Evolutionary conservation across 2,329 filamentous ascomycete genomes (phyloP).

Genomic region (Tolypocladium album): DNA sequence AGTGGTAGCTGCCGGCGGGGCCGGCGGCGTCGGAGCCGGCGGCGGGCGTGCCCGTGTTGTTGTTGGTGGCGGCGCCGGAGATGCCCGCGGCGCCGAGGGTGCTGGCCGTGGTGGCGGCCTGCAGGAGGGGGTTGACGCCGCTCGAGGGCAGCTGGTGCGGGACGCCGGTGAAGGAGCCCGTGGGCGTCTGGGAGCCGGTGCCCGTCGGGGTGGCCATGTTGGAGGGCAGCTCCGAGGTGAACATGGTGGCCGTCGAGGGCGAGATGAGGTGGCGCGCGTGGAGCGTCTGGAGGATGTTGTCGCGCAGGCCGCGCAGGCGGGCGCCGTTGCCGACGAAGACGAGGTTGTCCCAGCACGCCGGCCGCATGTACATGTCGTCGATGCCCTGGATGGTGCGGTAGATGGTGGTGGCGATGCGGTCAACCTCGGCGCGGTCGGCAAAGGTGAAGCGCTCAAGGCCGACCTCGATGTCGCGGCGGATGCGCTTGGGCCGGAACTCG

Average conservation of each 20-base stretch:
- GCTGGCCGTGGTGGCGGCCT: conserved; percentile 75
- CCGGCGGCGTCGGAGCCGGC: conserved; percentile 29
- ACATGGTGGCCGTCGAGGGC: conserved; percentile 87
- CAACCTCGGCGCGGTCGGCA: conserved; percentile 60
- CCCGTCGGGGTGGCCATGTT: conserved; percentile 85
- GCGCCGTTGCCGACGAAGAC: conserved; percentile 86
- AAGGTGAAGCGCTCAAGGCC: conserved; percentile 66
- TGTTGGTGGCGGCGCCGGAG: conserved; percentile 17
- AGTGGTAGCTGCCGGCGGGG: conserved; percentile 33
- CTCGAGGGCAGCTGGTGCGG: conserved; percentile 44
- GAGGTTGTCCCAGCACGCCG: conserved; percentile 82
- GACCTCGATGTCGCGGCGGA: conserved; percentile 62
- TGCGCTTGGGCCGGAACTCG: conserved; percentile 41
- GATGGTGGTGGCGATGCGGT: conserved; percentile 73
- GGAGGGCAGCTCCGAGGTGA: conserved; percentile 91
- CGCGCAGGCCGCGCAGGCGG: conserved; percentile 66
- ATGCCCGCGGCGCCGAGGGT: conserved; percentile 35
- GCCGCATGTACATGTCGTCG: conserved; percentile 73
- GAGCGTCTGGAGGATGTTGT: conserved; percentile 74
- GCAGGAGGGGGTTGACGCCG: conserved; percentile 79
- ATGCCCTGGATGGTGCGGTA: conserved; percentile 76
- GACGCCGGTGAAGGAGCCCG: conserved; percentile 44
- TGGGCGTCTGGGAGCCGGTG: conserved; percentile 86
- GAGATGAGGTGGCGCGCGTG: conserved; percentile 79
- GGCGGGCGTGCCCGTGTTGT: conserved; percentile 23